Evolutionary conservation across 495 filamentous ascomycete genomes (phyloP), one percentile per base, ranked within the genome.

Genomic region (Daldinia loculata): DNA sequence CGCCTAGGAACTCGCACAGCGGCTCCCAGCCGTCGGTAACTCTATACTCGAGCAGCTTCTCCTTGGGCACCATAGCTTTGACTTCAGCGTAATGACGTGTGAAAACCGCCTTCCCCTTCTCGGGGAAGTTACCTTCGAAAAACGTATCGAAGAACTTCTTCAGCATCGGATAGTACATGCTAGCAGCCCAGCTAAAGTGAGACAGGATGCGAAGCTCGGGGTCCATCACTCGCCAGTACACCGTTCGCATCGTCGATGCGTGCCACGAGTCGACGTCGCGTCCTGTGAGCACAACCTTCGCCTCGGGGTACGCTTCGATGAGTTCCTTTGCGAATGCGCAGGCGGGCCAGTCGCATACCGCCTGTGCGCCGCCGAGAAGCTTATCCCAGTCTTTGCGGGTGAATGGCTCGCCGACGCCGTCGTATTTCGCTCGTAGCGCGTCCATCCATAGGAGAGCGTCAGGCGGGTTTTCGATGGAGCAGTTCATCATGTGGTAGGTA

Each of bases 401-500:
- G 76, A 89, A 90, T 61, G 85, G 82, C 36, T 61, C 52, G 48
- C 87, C 88, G 15, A 84, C 77, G 12, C 86, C 86, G 60, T 88
- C 81, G 76, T 87, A 91, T 70, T 91, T 91, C 65, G 88, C 88
- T 19, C 80, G 79, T n/a, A 90, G 80, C 45, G 88, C 89, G 73
- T 90, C 86, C 75, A 85, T 84, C 89, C 89, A 91, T 80, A 90
- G 87, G 4, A 88, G 72, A 56, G 86, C 87, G 71, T 91, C 89
- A 0, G 85, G 86, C 5, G 88, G 88, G 80, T 91, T 89, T 77
- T 89, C 87, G 65, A 89, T 84, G 60, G 83, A 86, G 66, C 85
- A 86, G 65, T 81, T 87, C 87, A 90, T 89, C 88, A 90, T 90
- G 79, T 91, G 89, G 82, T 91, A 90, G 63, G 83, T 86, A 77